phyloP scores from a whole-genome alignment of 163 green algal species.

The Picocystis sp. region DNA sequence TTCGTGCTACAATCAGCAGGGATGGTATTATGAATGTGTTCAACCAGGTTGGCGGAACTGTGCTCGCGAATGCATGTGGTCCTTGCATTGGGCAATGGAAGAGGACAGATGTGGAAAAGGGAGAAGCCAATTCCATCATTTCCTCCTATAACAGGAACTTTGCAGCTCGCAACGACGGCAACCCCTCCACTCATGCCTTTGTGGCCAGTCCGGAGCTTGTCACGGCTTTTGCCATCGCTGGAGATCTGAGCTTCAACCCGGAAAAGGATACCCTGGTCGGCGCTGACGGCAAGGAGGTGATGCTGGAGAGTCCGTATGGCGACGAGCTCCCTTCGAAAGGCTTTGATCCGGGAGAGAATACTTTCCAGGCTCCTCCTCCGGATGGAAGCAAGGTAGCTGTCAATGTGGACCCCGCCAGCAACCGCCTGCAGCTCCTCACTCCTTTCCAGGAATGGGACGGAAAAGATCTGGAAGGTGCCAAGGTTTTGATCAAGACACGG shows the following conservation, averaged over 20 bases:
- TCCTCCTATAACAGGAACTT: conserved; percentile 97
- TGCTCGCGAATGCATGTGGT: conserved; percentile 8
- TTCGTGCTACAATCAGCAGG: conserved; percentile 5
- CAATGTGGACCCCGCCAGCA: conserved; percentile 49
- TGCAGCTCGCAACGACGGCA: conserved; percentile 82
- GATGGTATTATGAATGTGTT: conserved; percentile 5
- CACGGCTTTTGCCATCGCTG: conserved; percentile 56
- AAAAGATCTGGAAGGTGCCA: conserved; percentile 18
- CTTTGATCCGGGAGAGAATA: conserved; percentile 69
- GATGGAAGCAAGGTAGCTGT: conserved; percentile 30
- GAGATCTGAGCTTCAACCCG: conserved; percentile 88
- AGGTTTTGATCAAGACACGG: conserved; percentile 42
- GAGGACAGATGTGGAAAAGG: conserved; percentile 65
- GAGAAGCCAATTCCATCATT: conserved; percentile 82
- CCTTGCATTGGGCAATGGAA: conserved; percentile 11
- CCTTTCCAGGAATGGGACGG: conserved; percentile 48
- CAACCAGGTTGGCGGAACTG: conserved; percentile 1
- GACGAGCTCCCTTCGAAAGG: conserved; percentile 73
- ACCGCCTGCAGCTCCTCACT: conserved; percentile 77
- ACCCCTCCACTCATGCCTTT: conserved; percentile 82
- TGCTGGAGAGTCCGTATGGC: conserved; percentile 52
- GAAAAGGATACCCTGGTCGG: conserved; percentile 77
- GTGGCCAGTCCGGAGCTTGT: conserved; percentile 82
- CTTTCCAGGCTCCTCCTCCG: conserved; percentile 65
- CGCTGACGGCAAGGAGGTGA: conserved; percentile 72